Evolutionary conservation across 2,329 filamentous ascomycete species (phyloP).

Genomic region (Ilyonectria destructans): DNA sequence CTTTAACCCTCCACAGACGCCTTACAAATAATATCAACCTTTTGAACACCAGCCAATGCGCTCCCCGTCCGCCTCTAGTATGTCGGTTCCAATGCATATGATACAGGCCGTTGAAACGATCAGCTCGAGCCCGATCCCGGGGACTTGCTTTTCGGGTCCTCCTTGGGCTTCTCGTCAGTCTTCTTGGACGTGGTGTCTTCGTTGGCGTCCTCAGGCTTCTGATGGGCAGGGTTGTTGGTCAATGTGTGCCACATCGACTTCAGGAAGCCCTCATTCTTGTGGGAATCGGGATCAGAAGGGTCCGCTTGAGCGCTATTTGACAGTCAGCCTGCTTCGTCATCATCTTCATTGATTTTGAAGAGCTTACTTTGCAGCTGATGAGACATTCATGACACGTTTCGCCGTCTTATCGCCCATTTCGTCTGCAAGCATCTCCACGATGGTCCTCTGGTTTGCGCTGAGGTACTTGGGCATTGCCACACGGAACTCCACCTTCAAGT

Average conservation of each 20-base stretch:
- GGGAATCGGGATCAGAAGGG: constrained; percentile 61
- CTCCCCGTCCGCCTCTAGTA: constrained; percentile 45
- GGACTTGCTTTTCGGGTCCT: constrained; percentile 53
- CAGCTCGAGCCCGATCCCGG: constrained; percentile 54
- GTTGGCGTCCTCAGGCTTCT: constrained; percentile 52
- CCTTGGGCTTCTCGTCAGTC: constrained; percentile 43
- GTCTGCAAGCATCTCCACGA: constrained; percentile 96
- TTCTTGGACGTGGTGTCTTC: constrained; percentile 41
- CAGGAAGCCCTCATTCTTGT: constrained; percentile 90
- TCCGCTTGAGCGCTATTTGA: constrained; percentile 37
- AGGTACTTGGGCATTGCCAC: constrained; percentile 97
- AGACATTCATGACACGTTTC: constrained; percentile 91
- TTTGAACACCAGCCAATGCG: constrained; percentile 60
- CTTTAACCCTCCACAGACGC: constrained; percentile 49
- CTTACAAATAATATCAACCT: constrained; percentile 53
- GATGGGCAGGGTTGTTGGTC: constrained; percentile 80
- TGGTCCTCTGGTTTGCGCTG: constrained; percentile 90
- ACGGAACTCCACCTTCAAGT: constrained; percentile 94
- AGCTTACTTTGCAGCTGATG: constrained; percentile 54
- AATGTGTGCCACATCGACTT: constrained; percentile 95
- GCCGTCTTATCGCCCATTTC: constrained; percentile 95
- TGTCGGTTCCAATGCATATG: constrained; percentile 43
- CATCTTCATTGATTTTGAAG: neutral
- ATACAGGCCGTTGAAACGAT: constrained; percentile 39
- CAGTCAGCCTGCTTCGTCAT: constrained; percentile 24